Base-by-base conservation (phyloP, 2,329 filamentous ascomycete species). In the Chrysosporium queenslandicum region DNA sequence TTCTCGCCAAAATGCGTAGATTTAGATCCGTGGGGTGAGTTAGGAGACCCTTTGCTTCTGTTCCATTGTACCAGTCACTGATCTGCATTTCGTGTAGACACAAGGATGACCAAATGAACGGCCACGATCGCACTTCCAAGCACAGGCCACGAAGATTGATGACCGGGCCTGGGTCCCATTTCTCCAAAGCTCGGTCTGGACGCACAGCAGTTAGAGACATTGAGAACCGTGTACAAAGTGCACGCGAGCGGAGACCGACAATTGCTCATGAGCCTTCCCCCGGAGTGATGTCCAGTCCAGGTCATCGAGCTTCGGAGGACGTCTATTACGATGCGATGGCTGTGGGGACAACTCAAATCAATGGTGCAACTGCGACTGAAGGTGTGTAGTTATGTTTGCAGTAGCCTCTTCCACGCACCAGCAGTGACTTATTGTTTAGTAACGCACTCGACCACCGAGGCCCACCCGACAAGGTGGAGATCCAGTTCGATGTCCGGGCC, bases 111-210 rank as follows among this genome's bases (percentile, higher is more conserved):
- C 21, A 29, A 27, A 25, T 16, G 20, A 47, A 40, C 9, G 34
- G 43, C 11, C 41, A 52, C 27, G 41, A 52, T 42, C 42, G 34
- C 14, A 46, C 41, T 5, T 27, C 40, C 1, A 52, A 46, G 9
- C 20, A 40, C 6, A 34, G 50, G 25, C 36, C 32, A 2, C 23
- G 18, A 11, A 25, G 20, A 14, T 7, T 46, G 25, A 40, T 52
- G 27, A 52, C 42, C 14, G 50, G 50, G 4, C 50, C 42, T 14
- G 50, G 50, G 23, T 52, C 50, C 12, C 50, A 52, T 16, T 52
- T 52, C 16, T 46, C 50, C 16, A 43, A 40, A 12, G 42, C 34
- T 40, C 50, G 42, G 20, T 41, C 41, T n/a, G 34, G 23, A 12
- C 30, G 36, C 16, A 16, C n/a, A 5, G 42, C 50, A 14, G 20